phyloP scores from a whole-genome alignment of 2,329 filamentous ascomycete genomes.

The Dryadomyces quercivorus region DNA sequence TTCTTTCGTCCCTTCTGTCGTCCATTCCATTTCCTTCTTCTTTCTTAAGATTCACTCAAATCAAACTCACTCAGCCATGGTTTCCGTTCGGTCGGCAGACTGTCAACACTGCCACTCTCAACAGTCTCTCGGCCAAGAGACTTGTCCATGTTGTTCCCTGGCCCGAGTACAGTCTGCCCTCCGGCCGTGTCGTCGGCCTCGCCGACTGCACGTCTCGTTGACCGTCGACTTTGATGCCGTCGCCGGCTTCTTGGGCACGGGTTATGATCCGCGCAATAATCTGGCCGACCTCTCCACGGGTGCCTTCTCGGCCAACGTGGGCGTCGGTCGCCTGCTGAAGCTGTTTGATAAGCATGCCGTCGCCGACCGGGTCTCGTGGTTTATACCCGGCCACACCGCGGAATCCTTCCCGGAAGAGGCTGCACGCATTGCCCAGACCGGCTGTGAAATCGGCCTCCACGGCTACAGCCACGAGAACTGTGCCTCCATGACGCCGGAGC shows the following conservation, averaged over 20 bases:
- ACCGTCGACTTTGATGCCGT: slow-evolving; percentile 40
- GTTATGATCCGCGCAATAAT: slow-evolving; percentile 33
- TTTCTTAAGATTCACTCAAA: too few species aligned
- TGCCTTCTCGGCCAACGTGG: slow-evolving; percentile 34
- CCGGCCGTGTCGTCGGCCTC: too few species aligned
- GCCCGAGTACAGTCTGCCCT: too few species aligned
- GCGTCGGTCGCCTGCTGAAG: slow-evolving; percentile 54
- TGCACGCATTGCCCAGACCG: slow-evolving; percentile 29
- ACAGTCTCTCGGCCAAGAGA: too few species aligned
- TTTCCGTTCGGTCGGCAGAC: too few species aligned
- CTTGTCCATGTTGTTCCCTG: too few species aligned
- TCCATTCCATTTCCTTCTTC: too few species aligned
- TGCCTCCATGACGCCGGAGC: slow-evolving; percentile 51
- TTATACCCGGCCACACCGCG: slow-evolving; percentile 34
- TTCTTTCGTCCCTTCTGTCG: too few species aligned
- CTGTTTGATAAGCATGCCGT: slow-evolving; percentile 61
- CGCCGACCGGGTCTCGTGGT: slow-evolving; percentile 44
- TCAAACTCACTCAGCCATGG: too few species aligned
- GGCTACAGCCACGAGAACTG: slow-evolving; percentile 22
- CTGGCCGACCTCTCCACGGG: slow-evolving; percentile 35
- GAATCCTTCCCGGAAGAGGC: slow-evolving; percentile 34
- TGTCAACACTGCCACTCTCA: too few species aligned
- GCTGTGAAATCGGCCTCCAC: slow-evolving; percentile 34
- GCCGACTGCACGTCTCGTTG: slow-evolving; percentile 1
- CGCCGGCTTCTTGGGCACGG: slow-evolving; percentile 40